Evolutionary conservation across 2,329 filamentous ascomycete genomes (phyloP).

Genomic region (Penicillium sp.): DNA sequence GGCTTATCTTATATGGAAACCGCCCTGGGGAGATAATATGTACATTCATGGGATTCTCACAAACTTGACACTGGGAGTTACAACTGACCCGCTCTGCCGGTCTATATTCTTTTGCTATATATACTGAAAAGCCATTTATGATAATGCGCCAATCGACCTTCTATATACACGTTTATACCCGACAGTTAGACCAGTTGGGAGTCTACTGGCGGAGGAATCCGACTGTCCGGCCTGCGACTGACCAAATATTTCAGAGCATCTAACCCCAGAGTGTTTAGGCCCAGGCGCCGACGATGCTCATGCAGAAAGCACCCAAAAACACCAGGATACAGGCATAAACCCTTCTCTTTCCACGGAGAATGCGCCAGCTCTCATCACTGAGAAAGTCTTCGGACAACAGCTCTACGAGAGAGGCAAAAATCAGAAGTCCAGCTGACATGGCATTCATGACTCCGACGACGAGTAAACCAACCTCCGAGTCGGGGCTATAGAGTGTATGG

Average conservation of each 20-base stretch:
- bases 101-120: not conserved
- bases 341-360: constrained; percentile 61
- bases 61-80: not conserved
- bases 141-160: not conserved
- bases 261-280: constrained; percentile 46
- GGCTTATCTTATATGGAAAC: not conserved
- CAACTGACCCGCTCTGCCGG: not conserved
- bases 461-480: constrained; percentile 68
- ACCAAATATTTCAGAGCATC: not conserved
- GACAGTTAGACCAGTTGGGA: no score
- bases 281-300: constrained; percentile 72
- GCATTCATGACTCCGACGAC: constrained; percentile 82
- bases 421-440: constrained; percentile 70
- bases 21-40: not conserved
- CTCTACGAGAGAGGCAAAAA: constrained; percentile 76
- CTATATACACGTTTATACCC: not conserved
- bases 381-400: constrained; percentile 76
- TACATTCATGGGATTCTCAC: not conserved
- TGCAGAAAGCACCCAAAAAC: constrained; percentile 62
- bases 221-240: not conserved
- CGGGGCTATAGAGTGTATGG: constrained; percentile 71
- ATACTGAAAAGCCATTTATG: not conserved
- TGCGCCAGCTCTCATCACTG: constrained; percentile 69
- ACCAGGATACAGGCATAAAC: constrained; percentile 64
- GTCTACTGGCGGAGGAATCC: not conserved